Evolutionary conservation across 2,329 filamentous ascomycete species (phyloP).

Genomic region (Hymenoscyphus scutula): DNA sequence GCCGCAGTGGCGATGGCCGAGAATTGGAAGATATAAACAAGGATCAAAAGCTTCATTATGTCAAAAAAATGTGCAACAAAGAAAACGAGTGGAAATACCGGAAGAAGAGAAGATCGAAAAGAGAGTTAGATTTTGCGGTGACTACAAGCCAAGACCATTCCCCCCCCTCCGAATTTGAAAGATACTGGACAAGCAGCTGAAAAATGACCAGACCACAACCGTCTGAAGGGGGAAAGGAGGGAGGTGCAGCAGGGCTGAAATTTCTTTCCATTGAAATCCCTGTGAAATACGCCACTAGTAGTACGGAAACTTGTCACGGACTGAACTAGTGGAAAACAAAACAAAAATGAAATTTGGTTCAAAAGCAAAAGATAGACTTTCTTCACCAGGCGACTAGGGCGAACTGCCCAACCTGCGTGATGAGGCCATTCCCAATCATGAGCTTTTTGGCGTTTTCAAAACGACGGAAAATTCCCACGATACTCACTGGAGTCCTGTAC

Average conservation of each 20-base stretch:
- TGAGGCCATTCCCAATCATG: background rate
- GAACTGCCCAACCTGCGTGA: background rate
- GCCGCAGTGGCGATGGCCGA: constrained; percentile 1
- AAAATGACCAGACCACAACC: background rate
- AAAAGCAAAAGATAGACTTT: too few relatives aligned
- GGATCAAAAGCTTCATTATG: constrained; percentile 12
- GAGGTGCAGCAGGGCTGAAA: background rate
- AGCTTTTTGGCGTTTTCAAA: background rate
- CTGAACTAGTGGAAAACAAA: background rate
- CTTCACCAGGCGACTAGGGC: background rate
- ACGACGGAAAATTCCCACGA: background rate
- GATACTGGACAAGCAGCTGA: background rate
- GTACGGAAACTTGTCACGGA: background rate
- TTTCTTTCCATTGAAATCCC: background rate
- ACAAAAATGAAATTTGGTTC: background rate
- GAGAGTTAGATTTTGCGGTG: background rate
- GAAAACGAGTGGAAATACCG: background rate
- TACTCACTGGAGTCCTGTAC: background rate
- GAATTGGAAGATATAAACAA: constrained; percentile 8
- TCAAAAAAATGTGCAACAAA: background rate
- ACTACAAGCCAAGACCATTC: background rate
- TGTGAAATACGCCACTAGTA: background rate
- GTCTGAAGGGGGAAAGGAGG: background rate
- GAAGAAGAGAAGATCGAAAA: background rate
- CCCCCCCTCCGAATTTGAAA: background rate